Evolutionary conservation across 2,329 filamentous ascomycete species (phyloP).

Genomic region (Pseudogymnoascus sp.): DNA sequence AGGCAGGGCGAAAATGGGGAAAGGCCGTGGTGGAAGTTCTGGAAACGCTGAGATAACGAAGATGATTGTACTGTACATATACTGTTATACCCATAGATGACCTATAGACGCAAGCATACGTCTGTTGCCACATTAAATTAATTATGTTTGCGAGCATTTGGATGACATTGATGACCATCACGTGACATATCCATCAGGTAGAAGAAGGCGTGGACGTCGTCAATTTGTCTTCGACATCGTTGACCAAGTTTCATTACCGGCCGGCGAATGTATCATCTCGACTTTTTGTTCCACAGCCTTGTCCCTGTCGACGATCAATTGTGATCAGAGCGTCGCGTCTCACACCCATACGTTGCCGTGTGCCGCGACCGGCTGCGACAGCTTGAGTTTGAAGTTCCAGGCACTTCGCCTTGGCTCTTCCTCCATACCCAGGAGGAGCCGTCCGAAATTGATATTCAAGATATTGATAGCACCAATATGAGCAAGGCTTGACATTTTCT

Average conservation of each 20-base stretch:
- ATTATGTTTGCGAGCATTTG: neutral
- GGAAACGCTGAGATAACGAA: conserved; percentile 38
- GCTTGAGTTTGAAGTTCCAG: neutral
- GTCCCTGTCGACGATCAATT: conserved; percentile 2
- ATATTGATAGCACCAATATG: neutral
- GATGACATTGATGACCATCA: neutral
- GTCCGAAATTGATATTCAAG: neutral
- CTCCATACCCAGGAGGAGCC: neutral
- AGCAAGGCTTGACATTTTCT: neutral
- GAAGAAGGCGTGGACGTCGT: neutral
- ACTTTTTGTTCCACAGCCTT: conserved; percentile 4
- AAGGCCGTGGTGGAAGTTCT: conserved; percentile 52
- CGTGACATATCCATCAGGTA: neutral
- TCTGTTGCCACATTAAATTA: neutral
- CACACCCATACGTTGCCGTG: conserved; percentile 1
- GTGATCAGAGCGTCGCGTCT: conserved; percentile 2
- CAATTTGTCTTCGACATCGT: neutral
- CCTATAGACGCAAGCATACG: neutral
- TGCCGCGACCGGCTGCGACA: neutral
- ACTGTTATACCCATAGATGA: conserved; percentile 8
- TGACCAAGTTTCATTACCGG: neutral
- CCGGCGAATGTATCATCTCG: neutral
- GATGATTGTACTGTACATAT: conserved; percentile 6
- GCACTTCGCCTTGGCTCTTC: neutral
- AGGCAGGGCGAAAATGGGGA: conserved; percentile 35